Evolutionary conservation across 441 rosid genomes (phyloP).

Genomic region (Mallotus repandus): DNA sequence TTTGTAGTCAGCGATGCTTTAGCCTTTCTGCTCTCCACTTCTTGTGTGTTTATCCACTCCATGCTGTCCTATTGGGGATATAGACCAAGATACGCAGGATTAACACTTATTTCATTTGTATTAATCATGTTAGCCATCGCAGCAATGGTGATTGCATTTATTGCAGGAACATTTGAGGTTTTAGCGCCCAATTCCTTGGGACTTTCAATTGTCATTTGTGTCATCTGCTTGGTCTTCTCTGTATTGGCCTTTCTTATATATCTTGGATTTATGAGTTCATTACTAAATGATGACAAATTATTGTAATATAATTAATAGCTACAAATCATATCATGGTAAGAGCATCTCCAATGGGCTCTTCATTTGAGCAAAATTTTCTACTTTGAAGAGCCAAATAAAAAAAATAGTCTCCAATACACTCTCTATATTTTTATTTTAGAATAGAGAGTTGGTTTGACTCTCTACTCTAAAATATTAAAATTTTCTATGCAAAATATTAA

Average conservation of each 20-base stretch:
- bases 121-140: not conserved
- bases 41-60: constrained; percentile 22
- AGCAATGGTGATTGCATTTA: constrained; percentile 12
- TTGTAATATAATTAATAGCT: too few species aligned
- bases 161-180: constrained; percentile 7
- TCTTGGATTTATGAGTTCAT: too few species aligned
- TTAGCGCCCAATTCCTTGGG: not conserved
- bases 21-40: constrained; percentile 19
- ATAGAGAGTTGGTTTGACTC: too few species aligned
- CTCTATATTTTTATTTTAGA: too few species aligned
- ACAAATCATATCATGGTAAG: too few species aligned
- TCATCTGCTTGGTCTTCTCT: constrained; percentile 3
- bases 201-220: not conserved
- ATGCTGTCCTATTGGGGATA: not conserved
- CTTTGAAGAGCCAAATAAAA: too few species aligned
- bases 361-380: too few species aligned
- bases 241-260: not conserved
- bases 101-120: not conserved
- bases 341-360: too few species aligned
- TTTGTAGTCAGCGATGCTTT: constrained; percentile 16
- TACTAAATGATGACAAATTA: too few species aligned
- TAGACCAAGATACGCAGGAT: not conserved
- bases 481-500: too few species aligned
- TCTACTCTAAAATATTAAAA: too few species aligned
- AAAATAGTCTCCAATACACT: too few species aligned